These are phyloP conservation scores for Sinapis alba DNA, from an alignment of 441 rosid species.

Conservation along the genomic window DNA sequence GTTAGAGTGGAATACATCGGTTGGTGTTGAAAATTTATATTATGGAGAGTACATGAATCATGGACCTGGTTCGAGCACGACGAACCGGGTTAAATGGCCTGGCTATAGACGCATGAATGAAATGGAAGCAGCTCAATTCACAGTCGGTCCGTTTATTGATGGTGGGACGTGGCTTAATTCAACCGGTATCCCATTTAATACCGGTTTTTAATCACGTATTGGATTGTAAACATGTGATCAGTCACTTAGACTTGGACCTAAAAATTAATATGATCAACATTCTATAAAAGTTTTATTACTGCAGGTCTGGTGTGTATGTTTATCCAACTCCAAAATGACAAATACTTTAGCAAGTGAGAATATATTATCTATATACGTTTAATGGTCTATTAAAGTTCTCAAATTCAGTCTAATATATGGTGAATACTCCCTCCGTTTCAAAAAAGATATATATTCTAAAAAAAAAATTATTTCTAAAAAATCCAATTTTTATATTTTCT, in stretches of 20 bases:
- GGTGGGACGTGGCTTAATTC: slow-evolving; percentile 49
- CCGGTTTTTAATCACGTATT: slow-evolving; percentile 4
- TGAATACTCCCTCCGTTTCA: too few species aligned
- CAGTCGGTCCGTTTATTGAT: slow-evolving; percentile 44
- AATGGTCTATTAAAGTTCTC: background rate
- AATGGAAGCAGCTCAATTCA: slow-evolving; percentile 48
- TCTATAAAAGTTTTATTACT: background rate
- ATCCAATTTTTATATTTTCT: too few species aligned
- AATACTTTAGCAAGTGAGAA: background rate
- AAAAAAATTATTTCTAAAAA: too few species aligned
- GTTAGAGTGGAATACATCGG: slow-evolving; percentile 51
- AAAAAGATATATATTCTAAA: too few species aligned
- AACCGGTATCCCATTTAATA: slow-evolving; percentile 41
- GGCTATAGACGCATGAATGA: slow-evolving; percentile 44
- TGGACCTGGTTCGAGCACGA: slow-evolving; percentile 50
- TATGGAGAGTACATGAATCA: slow-evolving; percentile 56
- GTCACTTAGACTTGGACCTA: background rate
- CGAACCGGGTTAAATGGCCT: slow-evolving; percentile 54
- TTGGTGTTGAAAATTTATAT: slow-evolving; percentile 44
- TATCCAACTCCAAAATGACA: background rate
- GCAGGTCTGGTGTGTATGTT: background rate
- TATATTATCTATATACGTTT: background rate
- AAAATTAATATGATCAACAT: background rate
- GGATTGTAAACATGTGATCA: background rate
- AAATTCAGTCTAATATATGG: background rate